A percentile compares a stretch with the other conserved stretches of the same genome.
phyloP scores from a whole-genome alignment of 805 yeast species.

The Kluyveromyces nonfermentans region DNA sequence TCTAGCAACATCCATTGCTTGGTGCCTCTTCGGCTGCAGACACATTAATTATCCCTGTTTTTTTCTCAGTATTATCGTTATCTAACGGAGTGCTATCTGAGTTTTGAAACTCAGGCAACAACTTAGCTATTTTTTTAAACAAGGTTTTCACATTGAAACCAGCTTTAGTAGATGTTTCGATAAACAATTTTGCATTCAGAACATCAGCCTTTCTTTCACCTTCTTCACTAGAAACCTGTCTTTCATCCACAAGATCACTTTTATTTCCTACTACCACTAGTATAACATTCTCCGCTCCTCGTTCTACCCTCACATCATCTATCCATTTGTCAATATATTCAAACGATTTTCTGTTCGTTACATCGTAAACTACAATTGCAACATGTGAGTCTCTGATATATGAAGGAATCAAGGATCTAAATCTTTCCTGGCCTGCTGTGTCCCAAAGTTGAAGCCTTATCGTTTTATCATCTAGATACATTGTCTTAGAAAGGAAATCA shows the following conservation, averaged over 20 bases:
- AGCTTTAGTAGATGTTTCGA: constrained; percentile 91
- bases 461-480: constrained; percentile 94
- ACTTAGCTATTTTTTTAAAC: constrained; percentile 84
- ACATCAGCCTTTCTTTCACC: constrained; percentile 69
- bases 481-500: constrained; percentile 87
- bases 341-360: constrained; percentile 78
- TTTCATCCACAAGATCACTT: constrained; percentile 66
- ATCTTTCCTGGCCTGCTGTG: constrained; percentile 95
- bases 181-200: constrained; percentile 67
- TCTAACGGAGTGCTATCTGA: constrained; percentile 18
- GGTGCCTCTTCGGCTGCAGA: constrained; percentile 30
- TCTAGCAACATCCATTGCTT: constrained; percentile 24
- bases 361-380: constrained; percentile 94
- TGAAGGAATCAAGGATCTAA: constrained; percentile 88
- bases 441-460: constrained; percentile 95
- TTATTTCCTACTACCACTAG: constrained; percentile 90
- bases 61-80: constrained; percentile 19
- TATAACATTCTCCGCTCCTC: constrained; percentile 79
- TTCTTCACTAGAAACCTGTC: constrained; percentile 77
- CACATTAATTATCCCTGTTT: constrained; percentile 37
- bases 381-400: constrained; percentile 94
- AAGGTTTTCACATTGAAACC: constrained; percentile 88
- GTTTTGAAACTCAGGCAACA: constrained; percentile 72
- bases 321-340: constrained; percentile 84
- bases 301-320: constrained; percentile 86